Percentiles rank a stretch among this genome's conserved stretches.
These are phyloP conservation scores for Aristolochia fimbriata DNA, from an alignment of 164 flowering plant species.

Conservation along the genomic window DNA sequence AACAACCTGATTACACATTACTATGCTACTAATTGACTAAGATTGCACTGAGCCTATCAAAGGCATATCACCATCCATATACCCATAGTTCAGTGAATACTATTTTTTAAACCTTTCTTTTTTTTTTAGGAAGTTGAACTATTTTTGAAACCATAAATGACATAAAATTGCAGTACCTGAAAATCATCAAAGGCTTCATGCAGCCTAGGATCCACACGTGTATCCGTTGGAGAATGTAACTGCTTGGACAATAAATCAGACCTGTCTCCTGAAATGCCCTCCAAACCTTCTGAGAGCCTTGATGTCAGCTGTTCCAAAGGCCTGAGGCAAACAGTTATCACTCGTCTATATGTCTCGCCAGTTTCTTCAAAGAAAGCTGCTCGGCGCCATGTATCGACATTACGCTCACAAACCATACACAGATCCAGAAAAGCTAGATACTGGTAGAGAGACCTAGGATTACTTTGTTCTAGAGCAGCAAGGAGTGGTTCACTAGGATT, in stretches of 20 bases:
- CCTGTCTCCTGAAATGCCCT: slow-evolving; percentile 34
- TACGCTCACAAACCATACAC: slow-evolving; percentile 76
- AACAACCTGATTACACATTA: no score
- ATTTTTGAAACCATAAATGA: no score
- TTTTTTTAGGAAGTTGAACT: no score
- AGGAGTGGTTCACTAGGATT: slow-evolving; percentile 88
- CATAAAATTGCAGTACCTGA: slow-evolving; percentile 39
- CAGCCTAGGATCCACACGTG: slow-evolving; percentile 25
- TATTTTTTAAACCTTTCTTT: no score
- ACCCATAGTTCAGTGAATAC: no score
- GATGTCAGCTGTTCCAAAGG: slow-evolving; percentile 70
- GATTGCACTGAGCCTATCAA: no score
- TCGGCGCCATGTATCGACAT: slow-evolving; percentile 87
- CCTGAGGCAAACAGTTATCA: slow-evolving; percentile 57
- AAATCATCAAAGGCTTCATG: slow-evolving; percentile 40
- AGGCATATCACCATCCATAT: no score
- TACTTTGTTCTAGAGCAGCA: slow-evolving; percentile 67
- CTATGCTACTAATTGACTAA: no score
- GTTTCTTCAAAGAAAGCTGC: slow-evolving; percentile 98
- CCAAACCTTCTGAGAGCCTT: slow-evolving; percentile 46
- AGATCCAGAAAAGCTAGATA: slow-evolving; percentile 91
- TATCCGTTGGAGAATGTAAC: slow-evolving; percentile 36
- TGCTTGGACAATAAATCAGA: slow-evolving; percentile 43
- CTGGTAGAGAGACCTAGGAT: slow-evolving; percentile 54
- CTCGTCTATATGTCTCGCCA: slow-evolving; percentile 86